Evolutionary conservation across 345 rosid genomes (phyloP), one percentile per base, ranked within the genome.

Genomic region (Crucihimalaya himalaica): DNA sequence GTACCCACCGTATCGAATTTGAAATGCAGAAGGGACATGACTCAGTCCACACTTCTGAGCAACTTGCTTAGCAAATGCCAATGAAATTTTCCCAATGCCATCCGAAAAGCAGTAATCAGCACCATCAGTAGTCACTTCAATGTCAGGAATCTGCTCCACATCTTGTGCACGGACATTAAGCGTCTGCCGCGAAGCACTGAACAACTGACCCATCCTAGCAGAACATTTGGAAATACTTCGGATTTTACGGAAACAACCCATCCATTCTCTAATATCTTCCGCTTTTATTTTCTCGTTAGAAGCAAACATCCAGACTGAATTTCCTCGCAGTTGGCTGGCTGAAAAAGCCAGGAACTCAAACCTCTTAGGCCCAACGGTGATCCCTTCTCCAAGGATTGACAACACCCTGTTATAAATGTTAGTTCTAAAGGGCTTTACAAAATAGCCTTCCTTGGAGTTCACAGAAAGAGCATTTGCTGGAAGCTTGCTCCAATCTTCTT

Each of bases 191-290:
- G 98, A 89, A 75, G 97, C 84, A 79, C 98, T 94, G 80, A 94
- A 94, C 75, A 91, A 71, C 67, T 94, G 98, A 70, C 98, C 98
- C 97, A 94, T 91, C 81, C 98, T 87, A 57, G 98, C 96, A 58
- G 98, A 95, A 82, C 93, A 89, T 74, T 91, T 94, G 11, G 98
- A 89, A 32, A 89, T 83, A 47, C 86, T 87, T 29, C 87, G 83
- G 46, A 94, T 89, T 59, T 80, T 87, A 52, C 88, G 85, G 77
- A 94, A 94, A 84, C 97, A 89, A 58, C 97, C 98, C 97, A 91
- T 94, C 97, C 97, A 94, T 63, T 85, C 90, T 82, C 98, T 85
- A 31, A 94, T 80, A 63, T 86, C 84, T 77, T 86, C 89, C 1
- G 98, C 95, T 70, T 68, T 94, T 80, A 88, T 55, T n/a, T 87